phyloP scores from a whole-genome alignment of 495 filamentous ascomycete species.

The Penicillium odoratum region DNA sequence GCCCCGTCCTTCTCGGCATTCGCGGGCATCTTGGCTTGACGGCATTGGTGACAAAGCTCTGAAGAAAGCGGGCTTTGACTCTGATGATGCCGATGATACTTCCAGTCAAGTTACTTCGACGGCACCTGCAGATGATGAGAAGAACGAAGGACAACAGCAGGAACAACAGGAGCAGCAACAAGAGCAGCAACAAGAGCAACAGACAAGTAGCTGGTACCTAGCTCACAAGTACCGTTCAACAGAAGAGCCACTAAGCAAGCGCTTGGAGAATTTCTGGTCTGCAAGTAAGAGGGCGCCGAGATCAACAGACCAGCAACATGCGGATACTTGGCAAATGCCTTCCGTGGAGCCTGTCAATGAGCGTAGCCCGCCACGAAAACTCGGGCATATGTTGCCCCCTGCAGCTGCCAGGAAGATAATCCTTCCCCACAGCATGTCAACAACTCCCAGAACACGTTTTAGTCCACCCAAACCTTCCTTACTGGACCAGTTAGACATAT shows the following conservation, averaged over 20 bases:
- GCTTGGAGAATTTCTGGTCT: slow-evolving; percentile 44
- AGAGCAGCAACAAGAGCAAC: slow-evolving; percentile 10
- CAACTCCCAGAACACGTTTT: slow-evolving; percentile 45
- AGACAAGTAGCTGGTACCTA: slow-evolving; percentile 29
- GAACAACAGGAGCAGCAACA: slow-evolving; percentile 19
- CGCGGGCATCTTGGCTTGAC: slow-evolving; percentile 39
- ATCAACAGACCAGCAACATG: slow-evolving; percentile 18
- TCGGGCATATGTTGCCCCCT: slow-evolving; percentile 34
- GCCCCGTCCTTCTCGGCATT: slow-evolving; percentile 26
- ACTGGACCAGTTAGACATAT: slow-evolving; percentile 41
- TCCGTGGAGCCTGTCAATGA: slow-evolving; percentile 19
- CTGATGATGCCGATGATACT: slow-evolving; percentile 34
- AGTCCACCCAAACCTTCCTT: slow-evolving; percentile 48
- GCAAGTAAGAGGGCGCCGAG: slow-evolving; percentile 33
- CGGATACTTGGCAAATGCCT: slow-evolving; percentile 21
- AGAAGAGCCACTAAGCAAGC: slow-evolving; percentile 43
- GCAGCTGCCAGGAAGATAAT: slow-evolving; percentile 35
- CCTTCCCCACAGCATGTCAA: slow-evolving; percentile 39
- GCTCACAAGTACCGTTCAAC: slow-evolving; percentile 29
- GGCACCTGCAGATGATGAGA: slow-evolving; percentile 37
- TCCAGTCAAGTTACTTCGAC: slow-evolving; percentile 37
- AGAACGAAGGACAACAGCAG: slow-evolving; percentile 18
- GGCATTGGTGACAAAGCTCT: slow-evolving; percentile 37
- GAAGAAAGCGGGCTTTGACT: slow-evolving; percentile 40
- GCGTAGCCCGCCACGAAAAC: slow-evolving; percentile 22